Evolutionary conservation across 2,329 filamentous ascomycete species (phyloP).

Genomic region (Calonectria leucothoes): DNA sequence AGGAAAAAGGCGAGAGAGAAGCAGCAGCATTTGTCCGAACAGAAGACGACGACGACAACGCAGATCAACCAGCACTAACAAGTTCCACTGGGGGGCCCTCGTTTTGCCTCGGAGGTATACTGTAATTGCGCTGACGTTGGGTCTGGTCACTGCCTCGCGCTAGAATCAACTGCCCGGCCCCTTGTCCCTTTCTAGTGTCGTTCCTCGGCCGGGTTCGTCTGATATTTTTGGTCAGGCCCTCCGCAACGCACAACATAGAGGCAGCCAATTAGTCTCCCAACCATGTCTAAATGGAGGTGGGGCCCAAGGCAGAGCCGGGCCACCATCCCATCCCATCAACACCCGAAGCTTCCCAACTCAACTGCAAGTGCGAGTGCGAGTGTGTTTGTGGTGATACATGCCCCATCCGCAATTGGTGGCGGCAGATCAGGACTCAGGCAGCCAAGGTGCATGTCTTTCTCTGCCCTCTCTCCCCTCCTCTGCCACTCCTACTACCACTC

Average conservation of each 20-base stretch:
- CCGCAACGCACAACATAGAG: neutral
- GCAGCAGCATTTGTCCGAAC: too few species aligned
- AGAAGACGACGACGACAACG: too few species aligned
- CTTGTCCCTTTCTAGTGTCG: neutral
- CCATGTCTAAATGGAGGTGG: neutral
- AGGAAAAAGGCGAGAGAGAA: neutral
- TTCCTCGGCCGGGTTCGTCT: neutral
- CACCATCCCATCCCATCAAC: neutral
- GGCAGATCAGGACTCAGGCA: neutral
- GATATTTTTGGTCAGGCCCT: neutral
- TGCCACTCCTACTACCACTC: neutral
- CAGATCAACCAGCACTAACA: too few species aligned
- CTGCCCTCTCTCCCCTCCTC: neutral
- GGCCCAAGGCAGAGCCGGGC: neutral
- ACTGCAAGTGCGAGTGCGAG: too few species aligned
- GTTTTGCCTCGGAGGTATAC: neutral
- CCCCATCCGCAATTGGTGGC: neutral
- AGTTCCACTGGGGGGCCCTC: too few species aligned
- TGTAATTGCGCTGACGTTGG: neutral
- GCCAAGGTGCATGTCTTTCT: neutral
- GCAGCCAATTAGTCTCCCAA: neutral
- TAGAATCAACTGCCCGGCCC: neutral
- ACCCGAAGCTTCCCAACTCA: neutral
- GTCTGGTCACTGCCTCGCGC: neutral
- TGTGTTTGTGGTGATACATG: neutral